A percentile compares a stretch with the other conserved stretches of the same genome.
Conservation (phyloP, 1,139 yeast species). For the Protomyces gravidus region DNA sequence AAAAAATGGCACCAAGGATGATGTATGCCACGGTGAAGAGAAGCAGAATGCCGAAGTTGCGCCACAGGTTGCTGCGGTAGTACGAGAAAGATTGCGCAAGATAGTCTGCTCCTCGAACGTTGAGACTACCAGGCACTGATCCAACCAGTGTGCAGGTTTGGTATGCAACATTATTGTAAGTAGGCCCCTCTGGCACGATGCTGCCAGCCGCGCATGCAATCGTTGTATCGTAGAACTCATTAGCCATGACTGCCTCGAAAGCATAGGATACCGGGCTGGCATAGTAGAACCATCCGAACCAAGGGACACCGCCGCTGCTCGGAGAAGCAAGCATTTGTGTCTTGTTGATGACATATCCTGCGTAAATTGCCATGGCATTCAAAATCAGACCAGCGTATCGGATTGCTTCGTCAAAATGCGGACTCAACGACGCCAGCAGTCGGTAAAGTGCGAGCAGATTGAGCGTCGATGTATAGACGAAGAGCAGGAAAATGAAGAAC, state of each 20-base stretch:
- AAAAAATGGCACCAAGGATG: conserved; percentile 52
- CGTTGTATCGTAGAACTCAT: conserved; percentile 51
- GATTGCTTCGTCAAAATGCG: conserved; percentile 62
- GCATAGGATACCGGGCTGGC: conserved; percentile 65
- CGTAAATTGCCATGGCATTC: conserved; percentile 57
- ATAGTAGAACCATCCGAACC: conserved; percentile 79
- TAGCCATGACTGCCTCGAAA: conserved; percentile 55
- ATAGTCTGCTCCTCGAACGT: conserved; percentile 60
- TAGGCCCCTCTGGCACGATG: conserved; percentile 54
- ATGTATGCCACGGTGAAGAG: conserved; percentile 50
- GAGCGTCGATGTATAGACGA: conserved; percentile 52
- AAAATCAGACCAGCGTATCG: conserved; percentile 65
- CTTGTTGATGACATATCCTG: conserved; percentile 63
- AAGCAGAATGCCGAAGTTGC: conserved; percentile 68
- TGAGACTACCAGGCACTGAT: conserved; percentile 52
- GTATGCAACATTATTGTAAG: conserved; percentile 45
- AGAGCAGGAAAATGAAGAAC: conserved; percentile 63
- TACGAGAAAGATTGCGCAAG: conserved; percentile 49
- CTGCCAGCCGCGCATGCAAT: conserved; percentile 42
- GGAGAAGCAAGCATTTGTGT: conserved; percentile 43
- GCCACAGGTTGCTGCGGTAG: conserved; percentile 64
- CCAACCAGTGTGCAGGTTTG: conserved; percentile 63
- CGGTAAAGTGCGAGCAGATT: conserved; percentile 70
- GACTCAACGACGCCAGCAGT: conserved; percentile 61
- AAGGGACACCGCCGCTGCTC: conserved; percentile 41